Conservation (phyloP, 257 asterid genomes). For the Prunella vulgaris region DNA sequence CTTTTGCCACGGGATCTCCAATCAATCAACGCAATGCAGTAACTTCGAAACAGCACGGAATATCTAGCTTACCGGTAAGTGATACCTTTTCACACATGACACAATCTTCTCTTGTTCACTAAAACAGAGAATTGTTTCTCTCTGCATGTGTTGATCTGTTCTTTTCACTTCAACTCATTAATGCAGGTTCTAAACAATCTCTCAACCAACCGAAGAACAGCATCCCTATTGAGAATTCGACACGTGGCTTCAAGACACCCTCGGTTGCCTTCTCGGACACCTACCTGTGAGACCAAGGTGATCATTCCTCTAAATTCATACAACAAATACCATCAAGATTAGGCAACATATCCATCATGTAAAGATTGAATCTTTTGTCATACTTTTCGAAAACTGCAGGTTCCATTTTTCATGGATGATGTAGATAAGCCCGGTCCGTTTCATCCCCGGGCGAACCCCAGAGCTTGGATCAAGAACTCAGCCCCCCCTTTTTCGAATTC, state of each 20-base stretch:
- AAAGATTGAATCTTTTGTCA: no score
- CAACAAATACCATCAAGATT: no score
- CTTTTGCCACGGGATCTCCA: slow-evolving; percentile 5
- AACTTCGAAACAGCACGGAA: slow-evolving; percentile 19
- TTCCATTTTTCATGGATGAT: slow-evolving; percentile 26
- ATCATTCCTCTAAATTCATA: slow-evolving; percentile 3
- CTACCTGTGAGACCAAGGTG: slow-evolving; percentile 27
- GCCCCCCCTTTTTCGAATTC: not conserved
- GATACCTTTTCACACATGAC: not conserved
- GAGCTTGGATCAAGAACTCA: slow-evolving; percentile 20
- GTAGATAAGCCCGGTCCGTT: slow-evolving; percentile 20
- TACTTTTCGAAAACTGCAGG: slow-evolving; percentile 24
- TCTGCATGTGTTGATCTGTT: not conserved
- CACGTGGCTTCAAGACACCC: slow-evolving; percentile 22
- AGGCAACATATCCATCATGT: no score
- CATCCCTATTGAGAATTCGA: slow-evolving; percentile 19
- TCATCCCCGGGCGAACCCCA: slow-evolving; percentile 27
- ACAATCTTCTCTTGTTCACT: not conserved
- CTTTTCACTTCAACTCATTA: not conserved
- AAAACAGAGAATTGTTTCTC: not conserved
- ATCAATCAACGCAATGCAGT: slow-evolving; percentile 7
- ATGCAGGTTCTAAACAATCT: slow-evolving; percentile 14
- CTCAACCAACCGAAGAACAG: not conserved
- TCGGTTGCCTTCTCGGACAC: slow-evolving; percentile 18
- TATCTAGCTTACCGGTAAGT: slow-evolving; percentile 27